These are phyloP conservation scores for Chlamydomonas sp. DNA, from an alignment of 139 green algal species.

Conservation along the genomic window DNA sequence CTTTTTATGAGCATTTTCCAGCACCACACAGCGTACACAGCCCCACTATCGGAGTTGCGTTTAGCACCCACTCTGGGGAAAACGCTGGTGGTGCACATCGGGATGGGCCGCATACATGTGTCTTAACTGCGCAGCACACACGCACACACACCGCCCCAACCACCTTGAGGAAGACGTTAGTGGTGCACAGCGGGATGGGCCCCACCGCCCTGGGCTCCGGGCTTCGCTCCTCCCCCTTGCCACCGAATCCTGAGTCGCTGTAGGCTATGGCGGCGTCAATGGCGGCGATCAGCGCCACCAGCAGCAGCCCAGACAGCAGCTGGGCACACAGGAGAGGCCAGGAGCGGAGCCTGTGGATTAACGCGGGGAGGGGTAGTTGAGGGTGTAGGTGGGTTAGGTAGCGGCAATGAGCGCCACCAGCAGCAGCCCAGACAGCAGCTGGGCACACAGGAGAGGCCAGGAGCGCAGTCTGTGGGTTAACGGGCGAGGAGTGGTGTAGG, in stretches of 20 bases:
- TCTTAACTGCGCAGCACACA: background rate
- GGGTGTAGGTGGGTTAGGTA: background rate
- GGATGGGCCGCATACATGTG: no score
- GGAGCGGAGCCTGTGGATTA: background rate
- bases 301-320: conserved; percentile 3
- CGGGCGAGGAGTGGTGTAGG: no score
- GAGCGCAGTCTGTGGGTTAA: no score
- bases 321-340: conserved; percentile 1
- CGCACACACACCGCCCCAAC: background rate
- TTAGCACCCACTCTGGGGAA: no score
- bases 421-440: background rate
- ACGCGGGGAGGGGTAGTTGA: background rate
- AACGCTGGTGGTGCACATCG: no score
- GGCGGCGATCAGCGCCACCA: conserved; percentile 16
- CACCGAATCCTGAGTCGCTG: conserved; percentile 9
- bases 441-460: background rate
- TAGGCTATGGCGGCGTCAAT: conserved; percentile 12
- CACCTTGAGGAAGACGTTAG: conserved; percentile 3
- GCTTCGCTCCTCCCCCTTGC: background rate
- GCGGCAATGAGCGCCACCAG: background rate
- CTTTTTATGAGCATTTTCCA: background rate
- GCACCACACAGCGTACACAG: background rate
- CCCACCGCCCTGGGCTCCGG: background rate
- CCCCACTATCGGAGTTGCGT: no score
- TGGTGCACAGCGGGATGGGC: conserved; percentile 14